Evolutionary conservation across 2,329 filamentous ascomycete genomes (phyloP).

Genomic region (Sporothrix globosa): DNA sequence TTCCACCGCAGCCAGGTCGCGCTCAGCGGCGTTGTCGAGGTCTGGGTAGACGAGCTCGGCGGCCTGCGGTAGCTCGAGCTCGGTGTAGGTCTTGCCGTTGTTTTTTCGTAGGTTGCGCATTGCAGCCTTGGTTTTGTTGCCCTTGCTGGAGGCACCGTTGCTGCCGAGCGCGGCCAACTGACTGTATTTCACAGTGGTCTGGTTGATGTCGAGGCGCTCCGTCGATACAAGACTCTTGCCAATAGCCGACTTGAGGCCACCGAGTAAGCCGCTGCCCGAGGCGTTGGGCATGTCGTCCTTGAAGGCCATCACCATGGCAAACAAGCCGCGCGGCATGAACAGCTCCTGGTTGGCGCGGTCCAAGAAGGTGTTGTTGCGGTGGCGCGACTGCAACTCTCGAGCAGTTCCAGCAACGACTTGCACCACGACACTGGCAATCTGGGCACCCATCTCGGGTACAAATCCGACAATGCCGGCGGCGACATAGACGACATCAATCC

Average conservation of each 20-base stretch:
- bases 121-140: conserved; percentile 38
- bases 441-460: conserved; percentile 43
- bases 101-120: conserved; percentile 43
- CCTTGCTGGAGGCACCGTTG: conserved; percentile 11
- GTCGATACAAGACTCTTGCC: conserved; percentile 33
- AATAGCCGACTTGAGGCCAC: conserved; percentile 32
- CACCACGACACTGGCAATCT: conserved; percentile 38
- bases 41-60: conserved; percentile 48
- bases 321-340: conserved; percentile 43
- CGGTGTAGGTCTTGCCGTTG: conserved; percentile 45
- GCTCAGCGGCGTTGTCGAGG: conserved; percentile 41
- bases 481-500: conserved; percentile 38
- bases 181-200: conserved; percentile 45
- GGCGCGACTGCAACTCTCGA: conserved; percentile 40
- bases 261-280: conserved; percentile 28
- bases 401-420: conserved; percentile 39
- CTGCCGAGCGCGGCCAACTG: conserved; percentile 28
- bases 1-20: conserved; percentile 37
- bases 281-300: conserved; percentile 37
- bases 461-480: conserved; percentile 38
- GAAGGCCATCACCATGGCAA: conserved; percentile 42
- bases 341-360: conserved; percentile 41
- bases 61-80: conserved; percentile 46
- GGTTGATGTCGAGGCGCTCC: conserved; percentile 43
- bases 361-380: conserved; percentile 40